These are phyloP conservation scores for Ustilago curta DNA, from an alignment of 1,284 basidiomycete genomes.

Conservation along the genomic window DNA sequence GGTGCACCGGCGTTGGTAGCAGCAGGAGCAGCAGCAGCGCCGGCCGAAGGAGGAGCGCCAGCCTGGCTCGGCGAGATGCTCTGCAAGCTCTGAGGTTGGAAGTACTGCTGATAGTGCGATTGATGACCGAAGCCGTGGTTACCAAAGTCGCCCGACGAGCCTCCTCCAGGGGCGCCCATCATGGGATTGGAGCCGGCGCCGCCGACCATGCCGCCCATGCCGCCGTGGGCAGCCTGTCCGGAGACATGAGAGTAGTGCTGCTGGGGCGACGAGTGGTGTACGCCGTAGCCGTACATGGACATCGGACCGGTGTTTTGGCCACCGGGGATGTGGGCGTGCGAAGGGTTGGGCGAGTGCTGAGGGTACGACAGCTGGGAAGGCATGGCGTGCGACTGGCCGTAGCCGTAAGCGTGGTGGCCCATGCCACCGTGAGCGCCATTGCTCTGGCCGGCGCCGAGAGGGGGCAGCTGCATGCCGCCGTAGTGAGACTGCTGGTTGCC, in stretches of 20 bases:
- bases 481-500: slow-evolving; percentile 43
- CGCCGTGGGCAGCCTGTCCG: slow-evolving; percentile 50
- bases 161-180: slow-evolving; percentile 53
- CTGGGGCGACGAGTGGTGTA: slow-evolving; percentile 49
- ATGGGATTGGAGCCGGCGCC: slow-evolving; percentile 52
- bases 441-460: slow-evolving; percentile 51
- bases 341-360: slow-evolving; percentile 51
- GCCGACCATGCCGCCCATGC: slow-evolving; percentile 53
- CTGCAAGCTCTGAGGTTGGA: slow-evolving; percentile 50
- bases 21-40: slow-evolving; percentile 27
- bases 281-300: slow-evolving; percentile 56
- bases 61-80: slow-evolving; percentile 52
- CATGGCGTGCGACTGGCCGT: slow-evolving; percentile 48
- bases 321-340: slow-evolving; percentile 47
- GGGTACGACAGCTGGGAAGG: slow-evolving; percentile 53
- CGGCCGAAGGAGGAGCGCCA: slow-evolving; percentile 39
- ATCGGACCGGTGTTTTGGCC: slow-evolving; percentile 47
- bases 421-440: slow-evolving; percentile 49
- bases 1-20: slow-evolving; percentile 21
- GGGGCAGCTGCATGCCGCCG: slow-evolving; percentile 55
- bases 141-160: slow-evolving; percentile 40
- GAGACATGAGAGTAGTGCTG: slow-evolving; percentile 55
- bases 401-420: slow-evolving; percentile 52
- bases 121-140: slow-evolving; percentile 52
- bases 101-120: slow-evolving; percentile 54